These are phyloP conservation scores for Penicillium verrucosum DNA, from an alignment of 2,329 filamentous ascomycete species.

Conservation along the genomic window DNA sequence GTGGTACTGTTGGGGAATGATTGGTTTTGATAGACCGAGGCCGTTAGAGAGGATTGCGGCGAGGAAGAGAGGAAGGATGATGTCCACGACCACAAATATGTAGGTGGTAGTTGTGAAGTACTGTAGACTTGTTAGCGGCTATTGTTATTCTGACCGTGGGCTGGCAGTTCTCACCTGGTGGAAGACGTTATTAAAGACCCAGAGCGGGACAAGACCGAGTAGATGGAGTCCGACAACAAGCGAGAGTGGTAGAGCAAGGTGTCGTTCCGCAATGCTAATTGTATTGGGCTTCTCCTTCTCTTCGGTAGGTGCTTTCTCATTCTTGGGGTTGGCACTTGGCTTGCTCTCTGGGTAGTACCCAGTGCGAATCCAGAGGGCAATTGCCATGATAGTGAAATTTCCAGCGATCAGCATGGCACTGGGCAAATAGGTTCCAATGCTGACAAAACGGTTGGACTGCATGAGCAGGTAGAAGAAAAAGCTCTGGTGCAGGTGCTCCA, in stretches of 20 bases:
- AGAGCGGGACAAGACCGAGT: slow-evolving; percentile 75
- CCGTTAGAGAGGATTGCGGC: slow-evolving; percentile 53
- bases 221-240: slow-evolving; percentile 72
- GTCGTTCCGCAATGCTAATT: slow-evolving; percentile 33
- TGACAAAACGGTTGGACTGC: slow-evolving; percentile 88
- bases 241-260: slow-evolving; percentile 55
- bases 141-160: neutral
- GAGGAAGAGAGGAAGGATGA: slow-evolving; percentile 56
- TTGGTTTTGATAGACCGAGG: slow-evolving; percentile 51
- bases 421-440: slow-evolving; percentile 94
- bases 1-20: slow-evolving; percentile 63
- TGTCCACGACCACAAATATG: slow-evolving; percentile 55
- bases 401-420: slow-evolving; percentile 95
- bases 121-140: slow-evolving; percentile 40
- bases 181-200: slow-evolving; percentile 75
- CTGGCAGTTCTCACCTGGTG: slow-evolving; percentile 54
- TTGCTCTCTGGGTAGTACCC: slow-evolving; percentile 51
- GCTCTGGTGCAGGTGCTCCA: slow-evolving; percentile 96
- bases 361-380: slow-evolving; percentile 88
- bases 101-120: slow-evolving; percentile 59
- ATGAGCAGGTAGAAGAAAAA: slow-evolving; percentile 99
- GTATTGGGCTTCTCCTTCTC: slow-evolving; percentile 13
- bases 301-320: slow-evolving; percentile 27
- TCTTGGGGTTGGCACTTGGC: slow-evolving; percentile 27
- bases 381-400: slow-evolving; percentile 93